phyloP scores from a whole-genome alignment of 352 stramenopile species.

The Pythium brachiatum region DNA sequence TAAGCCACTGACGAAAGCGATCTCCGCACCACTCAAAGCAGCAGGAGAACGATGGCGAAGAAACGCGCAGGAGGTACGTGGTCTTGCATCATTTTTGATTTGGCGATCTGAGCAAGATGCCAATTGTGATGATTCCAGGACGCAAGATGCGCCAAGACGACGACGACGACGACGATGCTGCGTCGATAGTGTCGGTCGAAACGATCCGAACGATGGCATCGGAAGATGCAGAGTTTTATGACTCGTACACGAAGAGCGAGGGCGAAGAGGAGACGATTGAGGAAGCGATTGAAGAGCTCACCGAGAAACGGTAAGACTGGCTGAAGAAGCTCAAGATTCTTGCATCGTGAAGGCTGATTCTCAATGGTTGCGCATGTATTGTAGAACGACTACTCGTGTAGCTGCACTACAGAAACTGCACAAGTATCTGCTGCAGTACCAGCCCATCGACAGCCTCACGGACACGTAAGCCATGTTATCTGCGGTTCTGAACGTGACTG shows the following conservation, averaged over 20 bases:
- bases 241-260: constrained; percentile 54
- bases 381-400: constrained; percentile 68
- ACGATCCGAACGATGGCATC: constrained; percentile 57
- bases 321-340: neutral
- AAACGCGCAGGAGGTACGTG: constrained; percentile 53
- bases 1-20: neutral
- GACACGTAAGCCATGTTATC: constrained; percentile 45
- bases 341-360: neutral
- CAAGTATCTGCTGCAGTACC: constrained; percentile 59
- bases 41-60: constrained; percentile 45
- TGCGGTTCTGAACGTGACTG: neutral
- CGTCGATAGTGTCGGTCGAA: constrained; percentile 69
- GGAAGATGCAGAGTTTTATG: constrained; percentile 69
- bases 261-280: constrained; percentile 68
- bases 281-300: constrained; percentile 75
- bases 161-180: constrained; percentile 62
- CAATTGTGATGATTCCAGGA: constrained; percentile 20
- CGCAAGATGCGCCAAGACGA: constrained; percentile 69
- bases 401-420: constrained; percentile 68
- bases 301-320: constrained; percentile 58
- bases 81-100: neutral
- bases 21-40: neutral
- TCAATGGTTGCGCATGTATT: neutral
- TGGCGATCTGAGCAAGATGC: neutral
- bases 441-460: constrained; percentile 60